Evolutionary conservation across 805 yeast genomes (phyloP), one percentile per base, ranked within the genome.

Genomic region (Saccharomyces kudriavzevii): DNA sequence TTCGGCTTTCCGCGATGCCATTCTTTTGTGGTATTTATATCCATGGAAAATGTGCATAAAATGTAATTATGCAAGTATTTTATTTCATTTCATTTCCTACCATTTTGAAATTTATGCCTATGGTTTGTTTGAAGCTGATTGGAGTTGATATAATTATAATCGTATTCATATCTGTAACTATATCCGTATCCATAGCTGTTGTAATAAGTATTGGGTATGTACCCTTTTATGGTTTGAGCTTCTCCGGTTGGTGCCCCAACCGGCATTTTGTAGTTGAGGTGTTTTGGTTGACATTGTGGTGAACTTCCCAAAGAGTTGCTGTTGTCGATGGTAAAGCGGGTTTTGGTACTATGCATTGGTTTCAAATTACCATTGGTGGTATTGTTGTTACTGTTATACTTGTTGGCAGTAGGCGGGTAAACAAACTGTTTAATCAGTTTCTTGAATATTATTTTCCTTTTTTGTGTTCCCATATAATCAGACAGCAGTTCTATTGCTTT

Each of bases 401-500:
- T 35, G 24, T 17, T 35, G 43, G 43, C 3, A 1, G 43, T 17
- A 9, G 43, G 9, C 9, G 22, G 10, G n/a, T 17, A 17, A 40
- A 57, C 49, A 27, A 57, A 57, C 13, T 53, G 52, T 10, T 49
- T 50, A 20, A 49, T 40, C 14, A 48, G 35, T 24, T 56, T 56
- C 30, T 52, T 53, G 3, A 54, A 49, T 27, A 52, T 50, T 10
- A 58, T 50, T 26, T 52, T 51, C 17, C 52, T 29, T 14, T 52
- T 50, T 22, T 48, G 51, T 5, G 47, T 10, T n/a, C 27, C 45
- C 9, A 58, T 29, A 29, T 52, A 57, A 11, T 56, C 54, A 13
- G 48, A 45, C 24, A 60, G 24, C 2, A 57, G 13, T 43, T 54
- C 56, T 5, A 52, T 30, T 4, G 59, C 57, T 26, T 54, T 52